phyloP scores from a whole-genome alignment of 179 eudicot species.

The Amaranthus tricolor region DNA sequence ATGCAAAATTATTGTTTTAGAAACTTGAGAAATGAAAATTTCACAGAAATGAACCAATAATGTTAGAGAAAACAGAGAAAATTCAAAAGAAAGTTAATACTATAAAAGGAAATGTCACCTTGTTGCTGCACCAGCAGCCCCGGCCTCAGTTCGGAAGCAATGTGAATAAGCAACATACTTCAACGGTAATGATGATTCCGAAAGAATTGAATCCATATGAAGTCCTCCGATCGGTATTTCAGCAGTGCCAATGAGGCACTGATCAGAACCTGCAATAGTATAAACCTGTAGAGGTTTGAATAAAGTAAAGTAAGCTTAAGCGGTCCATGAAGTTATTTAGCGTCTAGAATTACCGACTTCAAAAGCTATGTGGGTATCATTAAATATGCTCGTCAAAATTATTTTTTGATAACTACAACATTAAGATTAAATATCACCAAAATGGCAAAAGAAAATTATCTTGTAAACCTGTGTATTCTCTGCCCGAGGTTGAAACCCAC shows the following conservation, averaged over 20 bases:
- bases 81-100: not conserved
- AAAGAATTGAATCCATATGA: slow-evolving; percentile 88
- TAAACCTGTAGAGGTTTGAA: slow-evolving; percentile 55
- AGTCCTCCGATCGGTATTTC: slow-evolving; percentile 95
- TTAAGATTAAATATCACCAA: not conserved
- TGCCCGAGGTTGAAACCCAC: slow-evolving; percentile 97
- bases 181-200: slow-evolving; percentile 71
- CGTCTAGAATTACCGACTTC: not conserved
- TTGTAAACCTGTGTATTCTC: slow-evolving; percentile 76
- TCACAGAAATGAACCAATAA: not conserved
- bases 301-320: slow-evolving; percentile 11
- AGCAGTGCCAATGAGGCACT: slow-evolving; percentile 96
- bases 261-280: slow-evolving; percentile 82
- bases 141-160: slow-evolving; percentile 97
- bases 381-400: not conserved
- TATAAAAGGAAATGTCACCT: slow-evolving; percentile 41
- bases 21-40: not conserved
- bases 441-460: not conserved
- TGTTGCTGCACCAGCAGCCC: slow-evolving; percentile 89
- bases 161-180: slow-evolving; percentile 93
- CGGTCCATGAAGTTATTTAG: not conserved
- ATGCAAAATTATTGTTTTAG: not conserved
- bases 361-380: not conserved
- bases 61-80: not conserved
- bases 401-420: not conserved